Percentiles rank a stretch among this genome's conserved stretches.
Conservation (phyloP, 805 yeast species). For the Zygosaccharomyces gambellarensis region DNA sequence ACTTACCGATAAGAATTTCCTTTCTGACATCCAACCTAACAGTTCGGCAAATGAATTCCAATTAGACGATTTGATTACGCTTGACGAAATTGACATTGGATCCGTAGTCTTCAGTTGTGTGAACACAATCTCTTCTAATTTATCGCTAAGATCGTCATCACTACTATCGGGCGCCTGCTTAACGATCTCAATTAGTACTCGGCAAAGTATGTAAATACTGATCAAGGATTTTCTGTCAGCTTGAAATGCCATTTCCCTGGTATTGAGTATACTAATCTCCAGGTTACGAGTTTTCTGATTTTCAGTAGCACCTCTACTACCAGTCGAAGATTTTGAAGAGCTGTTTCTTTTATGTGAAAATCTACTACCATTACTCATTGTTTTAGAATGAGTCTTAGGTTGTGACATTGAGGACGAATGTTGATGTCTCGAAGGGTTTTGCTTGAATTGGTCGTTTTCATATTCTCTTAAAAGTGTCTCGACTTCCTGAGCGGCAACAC, state of each 20-base stretch:
- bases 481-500: slow-evolving; percentile 51
- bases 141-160: slow-evolving; percentile 72
- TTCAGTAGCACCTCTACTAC: slow-evolving; percentile 34
- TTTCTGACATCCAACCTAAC: slow-evolving; percentile 84
- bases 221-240: slow-evolving; percentile 85
- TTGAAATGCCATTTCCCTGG: slow-evolving; percentile 67
- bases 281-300: slow-evolving; percentile 53
- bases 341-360: slow-evolving; percentile 46
- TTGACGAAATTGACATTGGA: slow-evolving; percentile 60
- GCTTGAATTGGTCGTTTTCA: slow-evolving; percentile 22
- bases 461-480: slow-evolving; percentile 41
- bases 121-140: slow-evolving; percentile 88
- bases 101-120: slow-evolving; percentile 85
- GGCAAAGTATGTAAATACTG: slow-evolving; percentile 80
- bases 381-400: slow-evolving; percentile 29
- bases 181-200: slow-evolving; percentile 89
- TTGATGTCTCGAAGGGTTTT: slow-evolving; percentile 1
- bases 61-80: slow-evolving; percentile 78
- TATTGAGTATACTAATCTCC: slow-evolving; percentile 36
- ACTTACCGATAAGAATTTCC: slow-evolving; percentile 79
- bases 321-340: slow-evolving; percentile 42
- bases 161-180: slow-evolving; percentile 73
- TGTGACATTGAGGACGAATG: slow-evolving; percentile 8
- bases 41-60: slow-evolving; percentile 90
- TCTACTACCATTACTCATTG: slow-evolving; percentile 33